Evolutionary conservation across 805 yeast species (phyloP).

Genomic region (Kodamaea nitidulidarum): DNA sequence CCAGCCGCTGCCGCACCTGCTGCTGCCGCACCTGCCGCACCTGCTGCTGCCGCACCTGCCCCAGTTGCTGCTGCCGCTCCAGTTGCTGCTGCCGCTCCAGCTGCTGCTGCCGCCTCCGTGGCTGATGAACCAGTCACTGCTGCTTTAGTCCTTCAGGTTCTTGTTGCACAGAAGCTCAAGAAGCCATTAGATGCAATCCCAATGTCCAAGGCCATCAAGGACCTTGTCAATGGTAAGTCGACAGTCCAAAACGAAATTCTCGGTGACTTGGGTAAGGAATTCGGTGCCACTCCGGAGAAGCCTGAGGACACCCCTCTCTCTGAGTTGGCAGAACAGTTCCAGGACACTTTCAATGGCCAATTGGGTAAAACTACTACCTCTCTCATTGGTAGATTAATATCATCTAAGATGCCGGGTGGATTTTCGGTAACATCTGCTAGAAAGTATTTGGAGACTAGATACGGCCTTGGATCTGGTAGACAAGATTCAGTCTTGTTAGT

Average conservation of each 20-base stretch:
- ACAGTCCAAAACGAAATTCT: conserved; percentile 97
- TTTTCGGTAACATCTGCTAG: conserved; percentile 89
- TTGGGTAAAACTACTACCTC: conserved; percentile 93
- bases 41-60: conserved; percentile 50
- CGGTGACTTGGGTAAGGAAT: conserved; percentile 98
- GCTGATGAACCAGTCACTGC: conserved; percentile 92
- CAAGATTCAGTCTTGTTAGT: conserved; percentile 84
- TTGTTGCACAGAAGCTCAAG: conserved; percentile 95
- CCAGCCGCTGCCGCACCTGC: conserved; percentile 36
- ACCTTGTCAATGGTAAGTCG: conserved; percentile 96
- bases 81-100: conserved; percentile 55
- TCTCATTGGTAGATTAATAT: conserved; percentile 82
- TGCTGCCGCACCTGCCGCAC: conserved; percentile 51
- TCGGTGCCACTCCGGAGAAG: conserved; percentile 96
- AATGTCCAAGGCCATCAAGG: conserved; percentile 89
- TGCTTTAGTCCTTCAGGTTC: conserved; percentile 70
- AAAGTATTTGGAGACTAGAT: conserved; percentile 85
- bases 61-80: conserved; percentile 56
- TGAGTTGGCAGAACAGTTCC: conserved; percentile 94
- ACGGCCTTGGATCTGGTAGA: conserved; percentile 92
- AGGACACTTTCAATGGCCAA: conserved; percentile 81
- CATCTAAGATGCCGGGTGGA: conserved; percentile 99
- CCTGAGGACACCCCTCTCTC: conserved; percentile 97
- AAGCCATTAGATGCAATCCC: conserved; percentile 84
- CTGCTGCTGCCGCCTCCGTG: conserved; percentile 78